phyloP scores from a whole-genome alignment of 164 flowering plant species.

The Vitis labrusca region DNA sequence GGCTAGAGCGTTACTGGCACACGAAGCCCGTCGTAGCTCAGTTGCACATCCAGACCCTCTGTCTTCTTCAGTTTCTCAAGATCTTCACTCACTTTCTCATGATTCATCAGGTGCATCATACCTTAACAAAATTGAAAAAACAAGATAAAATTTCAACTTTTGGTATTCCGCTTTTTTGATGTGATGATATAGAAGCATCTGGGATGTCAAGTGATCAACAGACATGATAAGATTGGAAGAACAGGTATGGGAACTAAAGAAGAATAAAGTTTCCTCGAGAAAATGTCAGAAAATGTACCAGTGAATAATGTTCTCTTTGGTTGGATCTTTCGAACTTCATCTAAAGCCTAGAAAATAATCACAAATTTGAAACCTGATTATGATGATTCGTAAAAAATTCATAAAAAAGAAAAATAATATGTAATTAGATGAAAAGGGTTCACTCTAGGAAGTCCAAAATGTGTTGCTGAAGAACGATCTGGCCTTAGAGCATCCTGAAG shows the following conservation, averaged over 20 bases:
- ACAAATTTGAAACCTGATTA: background rate
- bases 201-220: no score
- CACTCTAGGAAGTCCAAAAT: slow-evolving; percentile 92
- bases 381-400: background rate
- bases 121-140: slow-evolving; percentile 40
- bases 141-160: no score
- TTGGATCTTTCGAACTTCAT: slow-evolving; percentile 85
- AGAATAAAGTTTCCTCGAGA: no score
- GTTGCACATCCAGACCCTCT: slow-evolving; percentile 83
- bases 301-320: slow-evolving; percentile 89
- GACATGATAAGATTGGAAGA: no score
- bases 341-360: slow-evolving; percentile 59
- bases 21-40: slow-evolving; percentile 87
- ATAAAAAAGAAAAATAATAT: background rate
- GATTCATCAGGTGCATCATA: slow-evolving; percentile 99
- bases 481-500: slow-evolving; percentile 88
- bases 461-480: slow-evolving; percentile 89
- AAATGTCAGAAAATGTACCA: slow-evolving; percentile 39
- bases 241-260: no score
- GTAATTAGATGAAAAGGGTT: background rate
- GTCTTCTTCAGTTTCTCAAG: slow-evolving; percentile 61
- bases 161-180: no score
- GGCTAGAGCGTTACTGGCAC: slow-evolving; percentile 63
- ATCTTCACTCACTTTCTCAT: slow-evolving; percentile 66
- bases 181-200: no score